Evolutionary conservation across 139 green algal species (phyloP), one percentile per base, ranked within the genome.

Genomic region (Chlorella sp.): DNA sequence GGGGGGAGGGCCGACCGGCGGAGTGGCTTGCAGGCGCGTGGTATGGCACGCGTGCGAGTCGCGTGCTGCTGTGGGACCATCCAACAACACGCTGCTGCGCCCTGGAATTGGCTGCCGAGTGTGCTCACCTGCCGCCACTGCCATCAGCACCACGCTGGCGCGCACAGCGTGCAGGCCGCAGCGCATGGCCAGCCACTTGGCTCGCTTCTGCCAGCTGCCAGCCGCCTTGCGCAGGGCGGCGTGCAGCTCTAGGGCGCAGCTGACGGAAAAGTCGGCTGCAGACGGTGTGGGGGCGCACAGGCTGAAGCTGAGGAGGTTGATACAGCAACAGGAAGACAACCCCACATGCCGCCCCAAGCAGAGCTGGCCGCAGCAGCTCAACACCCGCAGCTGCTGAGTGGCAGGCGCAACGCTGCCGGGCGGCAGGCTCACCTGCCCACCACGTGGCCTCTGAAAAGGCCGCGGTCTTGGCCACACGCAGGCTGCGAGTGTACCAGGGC

Each of bases 131-230:
- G 44, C 4, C 14, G 73, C 69, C 2, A 82, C 41, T 0, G 82
- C 86, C 14, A 38, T 30, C 62, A 82, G 73, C 76, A 81, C 76
- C 5, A 54, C 34, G 8, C 41, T 51, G 38, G 74, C 48, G 2
- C 86, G 82, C 54, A 60, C 74, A 30, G 62, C 64, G 34, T 90
- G 86, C 74, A 90, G 44, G 16, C 51, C 67, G 56, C 75, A 85
- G 36, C 86, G 73, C 69, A 85, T 30, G 24, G 36, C 36, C 32
- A 82, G 64, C 22, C 78, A 73, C 48, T 30, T 69, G 73, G 69
- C 20, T n/a, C 48, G 83, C 83, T 68, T 16, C 43, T 28, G 40
- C 54, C 30, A 16, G 24, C 4, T 30, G 56, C 72, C 81, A 0
- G 5, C n/a, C 8, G 38, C 17, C 80, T 48, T 43, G 48, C 14